Percentiles rank a stretch among this genome's conserved stretches.
These are phyloP conservation scores for Pyracantha coccinea DNA, from an alignment of 331 rosid species.

Conservation along the genomic window DNA sequence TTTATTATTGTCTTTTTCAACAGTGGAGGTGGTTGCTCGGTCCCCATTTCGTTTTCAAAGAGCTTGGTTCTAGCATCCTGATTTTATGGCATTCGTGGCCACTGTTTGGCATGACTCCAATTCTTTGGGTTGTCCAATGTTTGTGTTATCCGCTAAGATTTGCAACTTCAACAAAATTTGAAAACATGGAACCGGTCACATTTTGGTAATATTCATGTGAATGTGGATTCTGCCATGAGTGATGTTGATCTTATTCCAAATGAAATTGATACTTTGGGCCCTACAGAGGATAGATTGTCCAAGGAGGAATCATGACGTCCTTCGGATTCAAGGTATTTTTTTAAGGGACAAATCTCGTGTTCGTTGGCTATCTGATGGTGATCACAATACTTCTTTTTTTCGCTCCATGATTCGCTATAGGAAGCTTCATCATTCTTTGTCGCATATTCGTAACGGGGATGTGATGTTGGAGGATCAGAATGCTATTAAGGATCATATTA, in stretches of 20 bases:
- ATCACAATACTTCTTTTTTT: background rate
- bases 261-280: background rate
- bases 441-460: background rate
- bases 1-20: background rate
- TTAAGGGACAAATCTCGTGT: background rate
- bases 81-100: background rate
- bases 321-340: background rate
- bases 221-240: too few relatives aligned
- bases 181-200: background rate
- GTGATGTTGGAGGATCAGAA: background rate
- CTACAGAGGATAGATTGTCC: background rate
- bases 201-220: background rate
- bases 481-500: background rate
- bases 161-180: background rate
- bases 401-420: background rate
- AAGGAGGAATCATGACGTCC: background rate
- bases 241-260: background rate
- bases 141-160: background rate
- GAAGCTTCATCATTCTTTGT: background rate
- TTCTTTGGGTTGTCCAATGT: background rate
- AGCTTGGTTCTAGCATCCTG: background rate
- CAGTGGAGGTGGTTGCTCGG: background rate
- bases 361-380: background rate
- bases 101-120: too few relatives aligned
- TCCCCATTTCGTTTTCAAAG: background rate